Evolutionary conservation across 768 basidiomycete species (phyloP), one percentile per base, ranked within the genome.

Genomic region (Galerina sulciceps): DNA sequence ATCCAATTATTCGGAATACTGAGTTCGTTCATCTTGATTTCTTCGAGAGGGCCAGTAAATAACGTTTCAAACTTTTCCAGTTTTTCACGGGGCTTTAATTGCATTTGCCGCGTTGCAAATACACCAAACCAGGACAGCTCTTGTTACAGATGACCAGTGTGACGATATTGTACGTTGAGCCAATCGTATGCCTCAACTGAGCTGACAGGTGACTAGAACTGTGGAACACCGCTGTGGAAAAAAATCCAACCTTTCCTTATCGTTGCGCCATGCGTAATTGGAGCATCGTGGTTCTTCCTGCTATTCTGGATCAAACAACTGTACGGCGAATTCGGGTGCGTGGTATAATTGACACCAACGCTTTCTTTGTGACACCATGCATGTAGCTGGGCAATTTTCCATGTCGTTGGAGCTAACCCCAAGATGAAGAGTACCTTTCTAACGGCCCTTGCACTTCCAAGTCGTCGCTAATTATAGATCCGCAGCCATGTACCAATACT

Each of bases 371-470:
- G n/a, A 22, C 55, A n/a, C 59, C 69, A 17, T 55, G 58, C 34
- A 52, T 14, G 18, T 46, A 93, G 92, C 43, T 94, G 93, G 93
- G 91, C 90, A 40, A 90, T 94, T 67, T 94, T 94, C 78, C 93
- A 93, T 67, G 86, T 91, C 36, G 91, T 94, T 18, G 92, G 91
- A 34, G 93, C 93, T 36, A 91, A 93, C 65, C 89, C 90, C 10
- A 88, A 81, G 65, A 87, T 91, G 84, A 94, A 93, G 75, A 83
- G 93, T 92, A 61, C 57, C 85, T 17, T 60, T 50, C 35, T 20
- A 44, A 40, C 11, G 14, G 17, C 23, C 36, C 13, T 14, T 40
- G 2, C 15, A n/a, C 14, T 34, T 6, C 23, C 42, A n/a, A 47
- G 45, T 63, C 14, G 43, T 62, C 31, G 58, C 60, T 34, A 44